A percentile compares a stretch with the other conserved stretches of the same genome.
Conservation (phyloP, 2,329 filamentous ascomycete genomes). For the Penicillium sp. region DNA sequence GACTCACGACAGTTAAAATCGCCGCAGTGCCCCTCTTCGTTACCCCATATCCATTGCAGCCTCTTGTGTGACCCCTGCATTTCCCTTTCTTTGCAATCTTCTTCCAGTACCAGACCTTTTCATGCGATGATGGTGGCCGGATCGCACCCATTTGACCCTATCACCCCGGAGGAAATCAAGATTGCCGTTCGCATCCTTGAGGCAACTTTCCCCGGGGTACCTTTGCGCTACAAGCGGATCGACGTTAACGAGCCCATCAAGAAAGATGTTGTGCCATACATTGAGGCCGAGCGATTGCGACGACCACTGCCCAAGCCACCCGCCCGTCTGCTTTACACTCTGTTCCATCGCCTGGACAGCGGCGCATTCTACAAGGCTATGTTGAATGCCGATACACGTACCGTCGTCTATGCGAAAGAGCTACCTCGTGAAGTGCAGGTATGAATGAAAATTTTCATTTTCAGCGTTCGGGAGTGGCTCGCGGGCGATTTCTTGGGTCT, state of each 20-base stretch:
- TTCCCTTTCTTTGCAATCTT: neutral
- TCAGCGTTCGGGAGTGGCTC: constrained; percentile 28
- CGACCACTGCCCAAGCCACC: constrained; percentile 51
- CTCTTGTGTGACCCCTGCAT: neutral
- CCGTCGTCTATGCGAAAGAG: constrained; percentile 39
- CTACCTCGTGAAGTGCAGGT: constrained; percentile 50
- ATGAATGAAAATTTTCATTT: constrained; percentile 2
- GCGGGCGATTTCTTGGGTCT: constrained; percentile 32
- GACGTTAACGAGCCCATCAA: constrained; percentile 66
- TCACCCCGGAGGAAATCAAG: constrained; percentile 39
- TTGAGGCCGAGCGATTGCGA: constrained; percentile 61
- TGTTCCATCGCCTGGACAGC: constrained; percentile 44
- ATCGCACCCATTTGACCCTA: constrained; percentile 39
- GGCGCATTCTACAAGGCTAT: constrained; percentile 42
- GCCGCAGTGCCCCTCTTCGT: constrained; percentile 1
- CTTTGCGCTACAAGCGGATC: constrained; percentile 62
- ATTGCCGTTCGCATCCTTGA: constrained; percentile 38
- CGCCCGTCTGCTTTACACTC: constrained; percentile 54
- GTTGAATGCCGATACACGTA: constrained; percentile 42
- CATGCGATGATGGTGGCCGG: constrained; percentile 15
- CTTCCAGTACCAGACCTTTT: neutral
- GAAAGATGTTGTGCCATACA: constrained; percentile 56
- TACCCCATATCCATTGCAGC: constrained; percentile 6
- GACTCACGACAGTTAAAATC: constrained; percentile 15
- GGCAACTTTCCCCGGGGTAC: constrained; percentile 35